A percentile compares a stretch with the other conserved stretches of the same genome.
Conservation (phyloP, 2,329 filamentous ascomycete genomes). For the Pestalotiopsis sp. region DNA sequence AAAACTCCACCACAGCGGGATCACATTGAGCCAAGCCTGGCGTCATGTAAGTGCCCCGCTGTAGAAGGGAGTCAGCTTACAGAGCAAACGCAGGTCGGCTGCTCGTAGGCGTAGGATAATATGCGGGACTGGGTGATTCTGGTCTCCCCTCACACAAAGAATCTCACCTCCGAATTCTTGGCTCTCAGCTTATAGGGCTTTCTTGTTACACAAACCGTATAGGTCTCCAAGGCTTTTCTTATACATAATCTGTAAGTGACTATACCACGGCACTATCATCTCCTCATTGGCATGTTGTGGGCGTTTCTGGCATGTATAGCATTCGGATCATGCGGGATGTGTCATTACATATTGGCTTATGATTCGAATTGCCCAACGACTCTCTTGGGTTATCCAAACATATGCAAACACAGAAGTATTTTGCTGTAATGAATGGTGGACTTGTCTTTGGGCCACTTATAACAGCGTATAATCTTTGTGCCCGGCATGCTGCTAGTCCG, state of each 20-base stretch:
- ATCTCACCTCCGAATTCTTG: background rate
- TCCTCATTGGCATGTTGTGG: no score
- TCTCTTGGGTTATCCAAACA: no score
- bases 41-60: background rate
- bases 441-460: no score
- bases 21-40: background rate
- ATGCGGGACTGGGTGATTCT: background rate
- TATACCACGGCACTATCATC: no score
- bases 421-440: no score
- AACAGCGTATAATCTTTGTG: no score
- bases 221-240: background rate
- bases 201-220: background rate
- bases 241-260: no score
- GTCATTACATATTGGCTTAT: background rate
- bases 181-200: background rate
- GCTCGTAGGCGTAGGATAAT: background rate
- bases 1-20: background rate
- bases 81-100: background rate
- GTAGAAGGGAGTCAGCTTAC: background rate
- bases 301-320: background rate
- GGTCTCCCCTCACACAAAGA: background rate
- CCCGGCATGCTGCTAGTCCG: no score
- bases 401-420: no score
- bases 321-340: background rate
- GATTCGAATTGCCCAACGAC: background rate